These are phyloP conservation scores for Rusavskia elegans DNA, from an alignment of 495 filamentous ascomycete species.

Conservation along the genomic window DNA sequence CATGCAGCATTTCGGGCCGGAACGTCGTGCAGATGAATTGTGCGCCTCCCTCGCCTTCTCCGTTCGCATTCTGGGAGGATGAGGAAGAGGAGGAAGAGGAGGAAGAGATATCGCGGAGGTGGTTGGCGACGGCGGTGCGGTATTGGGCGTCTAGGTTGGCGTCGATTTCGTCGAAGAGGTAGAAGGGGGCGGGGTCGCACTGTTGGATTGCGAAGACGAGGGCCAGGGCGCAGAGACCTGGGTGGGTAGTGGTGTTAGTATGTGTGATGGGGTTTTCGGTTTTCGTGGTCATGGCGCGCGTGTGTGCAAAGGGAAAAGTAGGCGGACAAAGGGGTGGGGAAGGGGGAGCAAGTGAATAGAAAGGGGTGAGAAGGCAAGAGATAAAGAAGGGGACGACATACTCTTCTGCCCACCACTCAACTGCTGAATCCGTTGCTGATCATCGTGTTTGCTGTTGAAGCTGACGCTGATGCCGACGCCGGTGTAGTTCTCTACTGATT, in stretches of 20 bases:
- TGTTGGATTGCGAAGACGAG: constrained; percentile 98
- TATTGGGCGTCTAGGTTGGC: constrained; percentile 97
- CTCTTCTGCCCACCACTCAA: constrained; percentile 96
- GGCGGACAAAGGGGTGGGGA: too few species aligned
- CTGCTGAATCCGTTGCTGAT: constrained; percentile 95
- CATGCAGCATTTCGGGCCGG: constrained; percentile 86
- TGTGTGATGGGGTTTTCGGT: too few species aligned
- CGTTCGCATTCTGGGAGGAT: constrained; percentile 11
- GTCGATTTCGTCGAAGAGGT: constrained; percentile 98
- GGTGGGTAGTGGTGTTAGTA: not conserved
- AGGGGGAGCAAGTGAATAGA: not conserved
- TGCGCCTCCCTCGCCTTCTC: constrained; percentile 15
- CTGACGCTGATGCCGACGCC: constrained; percentile 97
- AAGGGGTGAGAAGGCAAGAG: not conserved
- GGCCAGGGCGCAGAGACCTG: constrained; percentile 84
- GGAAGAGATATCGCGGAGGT: constrained; percentile 61
- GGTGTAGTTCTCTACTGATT: constrained; percentile 85
- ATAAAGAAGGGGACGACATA: constrained; percentile 25
- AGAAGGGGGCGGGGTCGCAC: constrained; percentile 93
- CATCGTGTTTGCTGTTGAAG: constrained; percentile 96
- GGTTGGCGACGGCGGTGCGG: constrained; percentile 77
- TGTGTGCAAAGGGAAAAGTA: too few species aligned
- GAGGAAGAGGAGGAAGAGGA: not conserved
- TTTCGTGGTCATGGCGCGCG: too few species aligned
- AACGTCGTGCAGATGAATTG: constrained; percentile 93